phyloP scores from a whole-genome alignment of 2,329 filamentous ascomycete genomes.

The Falciphora oryzae region DNA sequence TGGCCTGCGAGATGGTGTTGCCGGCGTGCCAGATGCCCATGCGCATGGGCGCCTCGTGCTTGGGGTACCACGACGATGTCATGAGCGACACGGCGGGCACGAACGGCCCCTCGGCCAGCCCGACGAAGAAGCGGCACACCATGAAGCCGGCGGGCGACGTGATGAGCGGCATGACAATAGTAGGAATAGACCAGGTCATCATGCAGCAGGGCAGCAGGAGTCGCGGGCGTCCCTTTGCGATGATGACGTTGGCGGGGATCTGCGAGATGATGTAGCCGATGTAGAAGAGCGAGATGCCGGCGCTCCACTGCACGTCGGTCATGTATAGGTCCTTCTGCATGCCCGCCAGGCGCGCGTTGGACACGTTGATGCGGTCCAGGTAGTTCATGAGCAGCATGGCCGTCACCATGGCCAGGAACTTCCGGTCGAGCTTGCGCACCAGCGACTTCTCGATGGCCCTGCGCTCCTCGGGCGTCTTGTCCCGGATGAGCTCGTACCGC shows the following conservation, averaged over 20 bases:
- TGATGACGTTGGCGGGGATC: conserved; percentile 38
- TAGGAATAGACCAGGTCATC: background rate
- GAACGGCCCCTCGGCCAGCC: conserved; percentile 40
- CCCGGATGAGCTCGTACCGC: background rate
- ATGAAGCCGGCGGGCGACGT: conserved; percentile 21
- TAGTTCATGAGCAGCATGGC: background rate
- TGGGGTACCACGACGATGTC: conserved; percentile 41
- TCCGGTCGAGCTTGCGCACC: conserved; percentile 48
- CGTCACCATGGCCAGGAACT: background rate
- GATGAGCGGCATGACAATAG: background rate
- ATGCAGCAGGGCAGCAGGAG: background rate
- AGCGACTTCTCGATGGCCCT: background rate
- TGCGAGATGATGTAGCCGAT: conserved; percentile 41
- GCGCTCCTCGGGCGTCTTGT: background rate
- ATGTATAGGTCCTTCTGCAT: conserved; percentile 31
- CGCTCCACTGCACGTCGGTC: conserved; percentile 29
- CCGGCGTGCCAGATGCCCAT: conserved; percentile 36
- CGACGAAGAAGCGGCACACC: conserved; percentile 34
- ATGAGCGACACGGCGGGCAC: conserved; percentile 31
- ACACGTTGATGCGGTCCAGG: conserved; percentile 4
- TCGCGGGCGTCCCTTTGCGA: conserved; percentile 23
- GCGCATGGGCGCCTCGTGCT: conserved; percentile 34
- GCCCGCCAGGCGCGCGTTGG: conserved; percentile 24
- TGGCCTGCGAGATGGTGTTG: conserved; percentile 5
- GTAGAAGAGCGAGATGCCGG: conserved; percentile 37